Percentiles rank a stretch among this genome's conserved stretches.
Evolutionary conservation across 805 yeast genomes (phyloP).

Genomic region (Blastobotrys parvus): DNA sequence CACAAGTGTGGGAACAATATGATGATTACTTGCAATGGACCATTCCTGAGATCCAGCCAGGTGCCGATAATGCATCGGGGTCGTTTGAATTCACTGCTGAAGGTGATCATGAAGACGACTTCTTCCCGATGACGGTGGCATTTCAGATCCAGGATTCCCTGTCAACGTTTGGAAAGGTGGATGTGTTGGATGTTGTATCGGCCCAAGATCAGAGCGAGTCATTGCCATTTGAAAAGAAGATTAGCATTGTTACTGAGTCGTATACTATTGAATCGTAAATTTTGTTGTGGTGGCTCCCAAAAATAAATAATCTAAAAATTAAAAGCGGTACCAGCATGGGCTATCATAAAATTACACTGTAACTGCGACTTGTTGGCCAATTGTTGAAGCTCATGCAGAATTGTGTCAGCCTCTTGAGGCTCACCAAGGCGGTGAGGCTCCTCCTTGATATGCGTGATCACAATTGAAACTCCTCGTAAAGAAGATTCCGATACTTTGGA

Average conservation of each 20-base stretch:
- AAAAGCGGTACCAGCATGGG: constrained; percentile 4
- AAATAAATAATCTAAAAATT: constrained; percentile 17
- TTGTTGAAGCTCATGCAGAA: constrained; percentile 11
- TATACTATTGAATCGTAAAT: constrained; percentile 25
- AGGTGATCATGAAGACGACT: constrained; percentile 66
- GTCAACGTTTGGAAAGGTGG: constrained; percentile 57
- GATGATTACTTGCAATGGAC: constrained; percentile 68
- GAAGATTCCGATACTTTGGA: constrained; percentile 8
- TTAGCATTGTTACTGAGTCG: constrained; percentile 28
- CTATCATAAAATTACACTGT: constrained; percentile 9
- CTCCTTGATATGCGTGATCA: constrained; percentile 46
- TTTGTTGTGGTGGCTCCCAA: not conserved
- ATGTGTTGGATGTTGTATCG: constrained; percentile 49
- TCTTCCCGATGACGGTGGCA: constrained; percentile 79
- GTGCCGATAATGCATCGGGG: constrained; percentile 45
- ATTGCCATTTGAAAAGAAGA: constrained; percentile 60
- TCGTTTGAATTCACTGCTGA: constrained; percentile 73
- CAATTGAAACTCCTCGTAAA: constrained; percentile 36
- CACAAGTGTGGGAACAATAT: constrained; percentile 38
- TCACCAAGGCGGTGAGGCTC: constrained; percentile 4
- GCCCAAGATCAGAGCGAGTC: constrained; percentile 43
- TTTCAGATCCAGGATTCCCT: constrained; percentile 37
- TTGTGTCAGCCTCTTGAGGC: constrained; percentile 1
- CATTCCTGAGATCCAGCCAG: constrained; percentile 45
- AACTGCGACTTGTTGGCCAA: constrained; percentile 11